A percentile compares a stretch with the other conserved stretches of the same genome.
phyloP scores from a whole-genome alignment of 2,329 filamentous ascomycete species.

The Teratosphaeria pseudoeucalypti region DNA sequence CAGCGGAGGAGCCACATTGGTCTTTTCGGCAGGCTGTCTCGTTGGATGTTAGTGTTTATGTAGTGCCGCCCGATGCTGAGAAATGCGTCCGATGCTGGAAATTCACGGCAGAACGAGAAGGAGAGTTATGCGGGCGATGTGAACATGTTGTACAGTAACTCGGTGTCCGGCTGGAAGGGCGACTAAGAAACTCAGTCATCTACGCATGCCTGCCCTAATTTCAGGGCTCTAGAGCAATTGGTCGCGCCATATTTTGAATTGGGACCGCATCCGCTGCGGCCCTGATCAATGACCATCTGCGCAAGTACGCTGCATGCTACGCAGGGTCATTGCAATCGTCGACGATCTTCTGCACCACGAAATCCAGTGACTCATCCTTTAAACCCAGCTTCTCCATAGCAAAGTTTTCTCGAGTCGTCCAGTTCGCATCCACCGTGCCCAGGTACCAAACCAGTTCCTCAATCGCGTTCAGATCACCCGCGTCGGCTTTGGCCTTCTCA shows the following conservation, averaged over 20 bases:
- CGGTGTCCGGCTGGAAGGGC: background rate
- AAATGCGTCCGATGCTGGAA: constrained; percentile 91
- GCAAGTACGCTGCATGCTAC: background rate
- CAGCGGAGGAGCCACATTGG: constrained; percentile 19
- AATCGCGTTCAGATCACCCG: constrained; percentile 24
- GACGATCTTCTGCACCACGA: constrained; percentile 24
- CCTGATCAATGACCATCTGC: background rate
- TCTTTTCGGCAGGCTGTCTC: constrained; percentile 34
- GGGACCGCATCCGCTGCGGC: background rate
- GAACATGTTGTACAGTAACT: constrained; percentile 47
- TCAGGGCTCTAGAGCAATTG: no score
- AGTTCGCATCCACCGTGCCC: constrained; percentile 23
- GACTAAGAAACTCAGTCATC: background rate
- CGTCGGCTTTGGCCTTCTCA: constrained; percentile 27
- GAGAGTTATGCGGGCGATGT: constrained; percentile 64
- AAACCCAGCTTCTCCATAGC: constrained; percentile 34
- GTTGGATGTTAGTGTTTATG: constrained; percentile 19
- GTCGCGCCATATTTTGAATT: no score
- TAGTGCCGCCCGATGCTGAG: constrained; percentile 37
- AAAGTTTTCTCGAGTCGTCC: constrained; percentile 25
- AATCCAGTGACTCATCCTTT: constrained; percentile 30
- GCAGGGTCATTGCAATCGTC: background rate
- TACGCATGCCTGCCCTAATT: background rate
- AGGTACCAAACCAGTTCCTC: constrained; percentile 24
- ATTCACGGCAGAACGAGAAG: constrained; percentile 55